Evolutionary conservation across 75 land plant genomes (phyloP).

Genomic region (Picea sitchensis): DNA sequence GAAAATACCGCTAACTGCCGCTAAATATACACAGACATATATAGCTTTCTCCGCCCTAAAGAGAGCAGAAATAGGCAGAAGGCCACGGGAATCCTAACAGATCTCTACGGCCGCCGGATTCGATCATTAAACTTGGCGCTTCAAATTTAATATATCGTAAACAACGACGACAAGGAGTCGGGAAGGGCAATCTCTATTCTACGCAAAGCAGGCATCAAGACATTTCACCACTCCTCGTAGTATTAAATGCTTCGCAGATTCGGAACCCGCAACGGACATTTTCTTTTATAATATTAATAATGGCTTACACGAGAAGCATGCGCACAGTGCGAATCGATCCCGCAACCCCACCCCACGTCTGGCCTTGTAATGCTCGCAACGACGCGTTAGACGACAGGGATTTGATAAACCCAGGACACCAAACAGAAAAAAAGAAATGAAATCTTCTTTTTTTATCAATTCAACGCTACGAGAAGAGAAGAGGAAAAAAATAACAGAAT

Average conservation of each 20-base stretch:
- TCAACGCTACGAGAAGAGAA: not conserved
- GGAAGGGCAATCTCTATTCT: not conserved
- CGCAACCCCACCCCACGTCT: not conserved
- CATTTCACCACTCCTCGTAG: not conserved
- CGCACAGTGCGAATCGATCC: not conserved
- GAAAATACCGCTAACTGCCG: not conserved
- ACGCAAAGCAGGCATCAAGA: not conserved
- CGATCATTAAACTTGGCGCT: not conserved
- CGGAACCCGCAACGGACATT: not conserved
- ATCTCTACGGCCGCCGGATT: not conserved
- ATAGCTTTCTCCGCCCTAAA: not conserved
- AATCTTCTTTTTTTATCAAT: too few relatives aligned
- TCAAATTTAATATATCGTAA: too few relatives aligned
- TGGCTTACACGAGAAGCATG: constrained; percentile 2
- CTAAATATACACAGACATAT: not conserved
- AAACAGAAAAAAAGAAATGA: too few relatives aligned
- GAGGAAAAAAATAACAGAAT: not conserved
- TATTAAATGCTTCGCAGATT: not conserved
- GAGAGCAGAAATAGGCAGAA: not conserved
- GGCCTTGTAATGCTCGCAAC: not conserved
- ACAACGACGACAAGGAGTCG: not conserved
- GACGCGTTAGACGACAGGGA: not conserved
- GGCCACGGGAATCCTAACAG: not conserved
- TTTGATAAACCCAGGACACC: not conserved
- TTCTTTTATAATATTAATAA: not conserved